Percentiles rank a stretch among this genome's conserved stretches.
phyloP scores from a whole-genome alignment of 208 protist species.

The Wallacemonas sp. region DNA sequence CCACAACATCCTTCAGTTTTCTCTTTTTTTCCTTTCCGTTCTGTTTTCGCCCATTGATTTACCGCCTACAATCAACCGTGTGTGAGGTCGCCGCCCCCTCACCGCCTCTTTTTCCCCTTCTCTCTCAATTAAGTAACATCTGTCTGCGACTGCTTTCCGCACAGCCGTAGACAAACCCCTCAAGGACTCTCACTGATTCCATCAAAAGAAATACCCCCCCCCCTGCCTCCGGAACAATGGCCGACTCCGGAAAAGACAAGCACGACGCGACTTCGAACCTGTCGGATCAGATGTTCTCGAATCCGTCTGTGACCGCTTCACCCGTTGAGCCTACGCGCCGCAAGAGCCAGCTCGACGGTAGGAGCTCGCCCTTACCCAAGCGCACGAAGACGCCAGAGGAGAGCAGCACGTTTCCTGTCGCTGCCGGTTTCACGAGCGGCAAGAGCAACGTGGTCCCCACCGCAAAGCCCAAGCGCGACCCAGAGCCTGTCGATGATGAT shows the following conservation, averaged over 20 bases:
- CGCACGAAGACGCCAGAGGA: not conserved
- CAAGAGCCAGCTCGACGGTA: constrained; percentile 1
- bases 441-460: constrained; percentile 13
- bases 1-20: not conserved
- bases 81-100: not conserved
- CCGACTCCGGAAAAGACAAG: constrained; percentile 3
- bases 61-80: no score
- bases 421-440: not conserved
- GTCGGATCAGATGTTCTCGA: not conserved
- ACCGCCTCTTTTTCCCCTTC: not conserved
- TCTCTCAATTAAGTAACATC: no score
- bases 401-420: constrained; percentile 9
- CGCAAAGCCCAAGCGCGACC: constrained; percentile 3
- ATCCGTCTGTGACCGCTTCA: not conserved
- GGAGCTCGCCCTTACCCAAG: not conserved
- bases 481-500: not conserved
- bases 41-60: not conserved
- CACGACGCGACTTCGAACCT: not conserved
- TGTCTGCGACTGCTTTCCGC: no score
- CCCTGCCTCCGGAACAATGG: not conserved
- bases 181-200: not conserved
- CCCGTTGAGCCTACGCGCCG: not conserved
- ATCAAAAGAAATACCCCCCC: not conserved
- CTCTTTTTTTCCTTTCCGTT: constrained; percentile 5
- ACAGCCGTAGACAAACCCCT: no score